Base-by-base conservation (phyloP, 805 yeast species). In the Dipodascopsis uninucleata region DNA sequence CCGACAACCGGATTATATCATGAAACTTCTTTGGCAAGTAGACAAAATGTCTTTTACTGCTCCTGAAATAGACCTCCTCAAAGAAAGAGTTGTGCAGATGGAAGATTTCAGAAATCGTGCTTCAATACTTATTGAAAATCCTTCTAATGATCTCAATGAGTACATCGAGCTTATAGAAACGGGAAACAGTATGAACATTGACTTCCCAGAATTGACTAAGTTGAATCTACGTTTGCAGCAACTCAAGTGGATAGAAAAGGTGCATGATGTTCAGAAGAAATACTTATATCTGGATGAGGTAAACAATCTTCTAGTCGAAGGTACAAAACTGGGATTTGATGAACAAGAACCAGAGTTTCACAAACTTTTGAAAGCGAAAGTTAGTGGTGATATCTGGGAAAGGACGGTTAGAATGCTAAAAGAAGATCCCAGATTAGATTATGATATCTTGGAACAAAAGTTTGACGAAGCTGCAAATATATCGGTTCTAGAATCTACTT, bases 171-270 rank as follows among this genome's bases (percentile, higher is more conserved):
- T 82, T 59, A 72, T 80, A 20, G 73, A 70, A 34, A 61, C 77
- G 28, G 90, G 89, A 1, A 68, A 70, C 45, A 71, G 79, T 2
- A 75, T 81, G 57, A 84, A 84, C 3, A 61, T 84, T 29, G 71
- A 68, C 4, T 60, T 83, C 12, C 74, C 77, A 2, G 72, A 81
- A 4, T 59, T 69, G 9, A 70, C 69, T 20, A 44, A 66, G 16
- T 61, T 76, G 37, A 71, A 68, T 37, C 61, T 65, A 25, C 57
- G 73, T 3, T 61, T 69, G 8, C 53, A 63, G 24, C 65, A 72
- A 46, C 55, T 63, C 34, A 55, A 55, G 16, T 75, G 80, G 78
- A 26, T 69, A 18, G 62, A 63, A 2, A 56, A 45, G 7, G 63
- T 55, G 14, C 56, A 53, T 8, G 58, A 45, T 3, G 35, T 59